Evolutionary conservation across 768 basidiomycete genomes (phyloP).

Genomic region (Multifurca ochricompacta): DNA sequence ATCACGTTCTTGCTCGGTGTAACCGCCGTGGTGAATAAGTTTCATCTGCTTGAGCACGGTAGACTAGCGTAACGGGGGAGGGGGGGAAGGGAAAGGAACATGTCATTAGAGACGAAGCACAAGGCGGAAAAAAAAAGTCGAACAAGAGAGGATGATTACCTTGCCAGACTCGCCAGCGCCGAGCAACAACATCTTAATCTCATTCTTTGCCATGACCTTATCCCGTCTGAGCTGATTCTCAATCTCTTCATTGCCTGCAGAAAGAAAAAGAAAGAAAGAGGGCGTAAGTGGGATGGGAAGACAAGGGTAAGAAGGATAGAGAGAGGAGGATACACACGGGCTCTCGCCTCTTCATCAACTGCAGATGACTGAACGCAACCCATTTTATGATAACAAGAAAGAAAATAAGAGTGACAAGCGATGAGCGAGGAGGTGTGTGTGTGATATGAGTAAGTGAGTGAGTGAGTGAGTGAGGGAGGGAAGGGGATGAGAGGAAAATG

Average conservation of each 20-base stretch:
- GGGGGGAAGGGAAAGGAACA: background rate
- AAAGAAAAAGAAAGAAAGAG: background rate
- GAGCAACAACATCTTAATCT: conserved; percentile 92
- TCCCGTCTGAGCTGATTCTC: conserved; percentile 89
- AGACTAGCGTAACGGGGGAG: conserved; percentile 57
- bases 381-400: conserved; percentile 42
- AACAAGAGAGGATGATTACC: conserved; percentile 36
- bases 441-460: no score
- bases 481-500: conserved; percentile 7
- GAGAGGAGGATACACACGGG: conserved; percentile 45
- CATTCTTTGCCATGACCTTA: conserved; percentile 82
- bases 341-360: conserved; percentile 75
- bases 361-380: conserved; percentile 67
- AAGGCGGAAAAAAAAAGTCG: no score
- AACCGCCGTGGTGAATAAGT: conserved; percentile 87
- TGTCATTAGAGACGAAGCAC: background rate
- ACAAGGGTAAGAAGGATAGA: background rate
- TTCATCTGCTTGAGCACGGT: conserved; percentile 98
- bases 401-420: conserved; percentile 7
- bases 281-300: background rate
- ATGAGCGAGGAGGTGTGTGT: no score
- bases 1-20: conserved; percentile 82
- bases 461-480: no score
- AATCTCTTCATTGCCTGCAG: conserved; percentile 85
- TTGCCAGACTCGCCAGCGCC: conserved; percentile 98